phyloP scores from a whole-genome alignment of 192 early-diverging fungal species.

The Gigaspora rosea region DNA sequence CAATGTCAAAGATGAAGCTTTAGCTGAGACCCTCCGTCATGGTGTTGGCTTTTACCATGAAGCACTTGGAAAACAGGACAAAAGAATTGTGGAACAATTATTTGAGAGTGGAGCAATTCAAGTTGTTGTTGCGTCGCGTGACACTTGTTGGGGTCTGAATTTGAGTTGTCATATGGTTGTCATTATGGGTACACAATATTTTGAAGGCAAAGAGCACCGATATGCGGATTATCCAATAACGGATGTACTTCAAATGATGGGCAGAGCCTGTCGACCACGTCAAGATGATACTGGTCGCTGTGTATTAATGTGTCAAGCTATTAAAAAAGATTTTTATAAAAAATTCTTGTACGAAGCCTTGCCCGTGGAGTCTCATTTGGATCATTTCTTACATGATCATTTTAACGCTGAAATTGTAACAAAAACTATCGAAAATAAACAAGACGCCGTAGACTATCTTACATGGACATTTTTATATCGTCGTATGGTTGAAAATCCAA shows the following conservation, averaged over 20 bases:
- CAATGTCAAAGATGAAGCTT: constrained; percentile 69
- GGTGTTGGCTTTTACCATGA: constrained; percentile 95
- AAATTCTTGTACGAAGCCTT: constrained; percentile 96
- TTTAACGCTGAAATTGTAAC: constrained; percentile 97
- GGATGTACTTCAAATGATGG: constrained; percentile 99
- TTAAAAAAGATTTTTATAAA: constrained; percentile 97
- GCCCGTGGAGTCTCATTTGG: constrained; percentile 93
- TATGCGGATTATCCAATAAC: constrained; percentile 95
- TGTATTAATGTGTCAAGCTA: constrained; percentile 91
- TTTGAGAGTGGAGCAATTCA: constrained; percentile 81
- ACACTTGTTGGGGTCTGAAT: constrained; percentile 90
- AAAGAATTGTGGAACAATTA: constrained; percentile 68
- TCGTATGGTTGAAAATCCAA: constrained; percentile 94
- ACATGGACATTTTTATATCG: constrained; percentile 99
- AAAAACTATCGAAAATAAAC: constrained; percentile 93
- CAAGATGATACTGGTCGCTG: constrained; percentile 71
- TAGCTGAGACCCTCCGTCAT: constrained; percentile 68
- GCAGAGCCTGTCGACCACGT: constrained; percentile 75
- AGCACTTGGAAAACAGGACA: constrained; percentile 76
- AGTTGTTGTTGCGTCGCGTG: constrained; percentile 86
- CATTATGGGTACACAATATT: constrained; percentile 97
- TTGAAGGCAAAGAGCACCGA: constrained; percentile 90
- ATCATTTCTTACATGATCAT: constrained; percentile 93
- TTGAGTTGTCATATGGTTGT: constrained; percentile 83
- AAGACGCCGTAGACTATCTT: constrained; percentile 98